Base-by-base conservation (phyloP, 352 stramenopile genomes). In the Phytopythium boreale region DNA sequence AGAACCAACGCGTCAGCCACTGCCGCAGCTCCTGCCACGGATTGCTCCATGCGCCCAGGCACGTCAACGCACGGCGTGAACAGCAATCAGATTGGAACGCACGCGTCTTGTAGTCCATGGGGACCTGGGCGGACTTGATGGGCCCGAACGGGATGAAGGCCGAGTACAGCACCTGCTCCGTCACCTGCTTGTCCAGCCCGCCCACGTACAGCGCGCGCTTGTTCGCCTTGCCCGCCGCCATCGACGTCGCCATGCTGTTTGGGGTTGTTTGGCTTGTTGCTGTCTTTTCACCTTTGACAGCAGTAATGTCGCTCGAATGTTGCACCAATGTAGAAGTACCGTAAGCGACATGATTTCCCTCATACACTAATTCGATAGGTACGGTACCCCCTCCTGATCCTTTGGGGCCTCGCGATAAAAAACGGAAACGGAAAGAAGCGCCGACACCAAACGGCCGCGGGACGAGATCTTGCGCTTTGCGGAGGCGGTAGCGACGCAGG, bases 131-230 rank as follows among this genome's bases (percentile, higher is more conserved):
- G 6, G 68, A 56, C 71, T 93, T 95, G 65, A 96, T 67, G 27
- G 88, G 72, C 1, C 89, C 89, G 49, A 96, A 96, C 12, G 87
- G 82, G 22, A 94, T 72, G 62, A 96, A 96, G 14, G 85, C 85
- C 24, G 81, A 85, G 63, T 96, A 94, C 44, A 98, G 70, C 31
- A 87, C 77, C 56, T 92, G 77, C 72, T 96, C 88, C 31, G 80
- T 97, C 12, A 97, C 92, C 43, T 93, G 81, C 37, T 88, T 82
- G 57, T 94, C 87, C 58, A 98, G 72, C 4, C 93, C 93, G 56
- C 93, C 94, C 19, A 98, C 92, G 69, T 98, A 98, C 36, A 98
- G 77, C 66, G 68, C 76, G 31, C 82, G 79, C 74, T 90, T 91
- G 66, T 86, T 85, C 6, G 71, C 61, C 64, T 74, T 84, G 66